Base-by-base conservation (phyloP, 1,139 yeast genomes). In the Debaryomyces sp. region DNA sequence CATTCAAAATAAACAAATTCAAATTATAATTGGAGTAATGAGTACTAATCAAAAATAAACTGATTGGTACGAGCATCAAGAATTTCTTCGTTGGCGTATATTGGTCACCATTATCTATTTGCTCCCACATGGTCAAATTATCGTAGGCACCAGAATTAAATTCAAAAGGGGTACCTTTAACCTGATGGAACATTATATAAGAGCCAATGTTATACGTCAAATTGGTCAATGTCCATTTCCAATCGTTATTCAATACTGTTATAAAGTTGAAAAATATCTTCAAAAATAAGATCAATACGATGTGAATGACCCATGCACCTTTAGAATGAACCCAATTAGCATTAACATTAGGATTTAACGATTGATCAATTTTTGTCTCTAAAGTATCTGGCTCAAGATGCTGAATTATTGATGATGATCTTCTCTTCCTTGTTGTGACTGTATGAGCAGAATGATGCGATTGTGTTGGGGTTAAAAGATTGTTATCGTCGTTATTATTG, bases 111-210 rank as follows among this genome's bases (percentile, higher is more conserved):
- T 92, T 87, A 68, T 94, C 97, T 55, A 94, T 87, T 70, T 94
- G 99, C 69, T 94, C 99, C 99, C 99, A 94, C 97, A 94, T 89
- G 26, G 97, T 94, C 60, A 94, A 78, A 63, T 90, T 87, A 66
- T 94, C 99, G 68, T 88, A 94, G 0, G 98, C 98, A 39, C 99
- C 99, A 35, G 90, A 87, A 65, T 92, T 94, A 73, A 92, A 91
- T 59, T 94, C 99, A 67, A 94, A 94, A 1, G 99, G 99, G 2
- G 96, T 90, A 30, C 99, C 99, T 62, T 92, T 94, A 45, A 94
- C 90, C 66, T 89, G 88, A 68, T 94, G 99, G 67, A 94, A 94
- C 98, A 94, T 94, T 56, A 94, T 83, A 64, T 91, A 92, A 2
- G 96, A 87, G 3, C 98, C 98, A 55, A 89, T 81, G 51, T 89